Base-by-base conservation (phyloP, 2,329 filamentous ascomycete genomes). In the Myriosclerotinia scirpicola region DNA sequence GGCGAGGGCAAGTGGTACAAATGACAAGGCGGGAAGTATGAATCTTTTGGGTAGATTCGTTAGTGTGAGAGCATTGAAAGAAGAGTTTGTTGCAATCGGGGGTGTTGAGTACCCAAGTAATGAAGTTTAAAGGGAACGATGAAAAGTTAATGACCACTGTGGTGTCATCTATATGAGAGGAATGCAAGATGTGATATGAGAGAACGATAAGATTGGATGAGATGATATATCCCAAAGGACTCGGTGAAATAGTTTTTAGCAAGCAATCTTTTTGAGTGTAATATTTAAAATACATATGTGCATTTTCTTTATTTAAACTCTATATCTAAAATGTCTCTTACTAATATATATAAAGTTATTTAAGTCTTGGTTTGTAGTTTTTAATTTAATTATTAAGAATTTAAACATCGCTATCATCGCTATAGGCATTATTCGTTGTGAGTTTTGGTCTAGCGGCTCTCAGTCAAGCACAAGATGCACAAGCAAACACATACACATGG, bases 51-150 rank as follows among this genome's bases (percentile, higher is more conserved):
- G 81, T 67, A 81, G 88, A 61, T 91, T 90, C 75, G 87, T 90
- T 65, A 90, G 87, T 77, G 79, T 85, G 73, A 81, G 88, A 69
- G 86, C 85, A 54, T 83, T 91, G 75, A 91, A 90, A 85, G 90
- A 93, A 82, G 90, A 92, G 81, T 92, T 91, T 73, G 79, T 80
- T 69, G 80, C 85, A 4, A 88, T 85, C 48, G 83, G 83, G 44
- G 81, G 82, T 76, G 87, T 92, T 48, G 77, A 77, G 63, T 93
- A 92, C 77, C 87, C 88, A 26, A 91, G 89, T 79, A 92, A 92
- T 77, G 87, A 88, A 78, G 67, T 73, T 58, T 74, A 59, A 68
- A 53, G 11, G 36, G 6, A 11, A 34, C 26, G 1, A 38, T 34
- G 9, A 50, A 61, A 38, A 8, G 30, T 26, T 61, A 8, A 22